Conservation (phyloP, 2,329 filamentous ascomycete genomes). For the Metarhizium anisopliae region DNA sequence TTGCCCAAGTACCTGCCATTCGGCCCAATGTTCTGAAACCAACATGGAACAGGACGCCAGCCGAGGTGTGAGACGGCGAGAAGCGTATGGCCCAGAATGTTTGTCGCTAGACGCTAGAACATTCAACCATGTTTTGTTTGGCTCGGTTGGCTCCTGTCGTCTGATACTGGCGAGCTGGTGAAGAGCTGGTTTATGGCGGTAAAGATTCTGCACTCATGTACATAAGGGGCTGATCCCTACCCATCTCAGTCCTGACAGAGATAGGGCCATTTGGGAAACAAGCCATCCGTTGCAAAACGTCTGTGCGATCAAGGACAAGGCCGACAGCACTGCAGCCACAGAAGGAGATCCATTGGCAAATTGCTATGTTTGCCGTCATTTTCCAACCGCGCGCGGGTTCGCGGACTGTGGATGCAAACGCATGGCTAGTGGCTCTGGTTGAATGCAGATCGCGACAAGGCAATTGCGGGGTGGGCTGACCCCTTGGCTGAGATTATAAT, state of each 20-base stretch:
- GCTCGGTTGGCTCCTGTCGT: background rate
- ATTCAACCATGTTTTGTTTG: background rate
- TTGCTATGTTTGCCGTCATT: no score
- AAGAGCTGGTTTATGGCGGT: no score
- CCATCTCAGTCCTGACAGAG: background rate
- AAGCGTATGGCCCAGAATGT: background rate
- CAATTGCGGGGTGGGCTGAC: background rate
- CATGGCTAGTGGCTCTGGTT: background rate
- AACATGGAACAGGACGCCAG: background rate
- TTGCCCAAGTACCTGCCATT: no score
- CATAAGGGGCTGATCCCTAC: no score
- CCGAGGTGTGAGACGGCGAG: background rate
- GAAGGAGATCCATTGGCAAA: no score
- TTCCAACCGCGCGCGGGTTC: background rate
- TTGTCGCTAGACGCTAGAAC: background rate
- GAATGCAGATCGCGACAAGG: background rate
- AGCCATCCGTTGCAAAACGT: background rate
- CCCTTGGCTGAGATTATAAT: background rate
- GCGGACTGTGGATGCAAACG: background rate
- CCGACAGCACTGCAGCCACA: background rate
- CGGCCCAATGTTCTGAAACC: background rate
- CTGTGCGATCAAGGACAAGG: background rate
- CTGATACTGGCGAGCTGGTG: background rate
- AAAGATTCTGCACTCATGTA: no score
- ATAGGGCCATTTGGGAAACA: background rate